Conservation (phyloP, 495 filamentous ascomycete species). For the Bacidia gigantensis region DNA sequence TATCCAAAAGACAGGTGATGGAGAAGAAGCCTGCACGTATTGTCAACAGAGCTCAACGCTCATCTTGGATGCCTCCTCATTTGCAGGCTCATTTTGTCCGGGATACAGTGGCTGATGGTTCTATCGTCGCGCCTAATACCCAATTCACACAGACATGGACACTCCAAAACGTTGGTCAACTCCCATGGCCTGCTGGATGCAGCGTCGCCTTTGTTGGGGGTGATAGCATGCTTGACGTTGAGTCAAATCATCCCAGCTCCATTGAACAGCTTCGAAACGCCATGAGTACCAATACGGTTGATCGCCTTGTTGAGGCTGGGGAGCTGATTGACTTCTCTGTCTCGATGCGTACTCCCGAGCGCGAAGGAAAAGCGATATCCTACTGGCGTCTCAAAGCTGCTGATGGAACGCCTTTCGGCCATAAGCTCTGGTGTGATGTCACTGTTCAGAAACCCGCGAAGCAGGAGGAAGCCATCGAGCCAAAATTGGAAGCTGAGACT, state of each 20-base stretch:
- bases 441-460: slow-evolving; percentile 36
- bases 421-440: slow-evolving; percentile 90
- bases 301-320: slow-evolving; percentile 52
- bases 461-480: slow-evolving; percentile 18
- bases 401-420: slow-evolving; percentile 73
- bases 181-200: slow-evolving; percentile 75
- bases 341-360: slow-evolving; percentile 60
- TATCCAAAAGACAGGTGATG: slow-evolving; percentile 10
- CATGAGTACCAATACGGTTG: slow-evolving; percentile 67
- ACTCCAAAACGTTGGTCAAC: slow-evolving; percentile 67
- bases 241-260: slow-evolving; percentile 60
- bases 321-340: slow-evolving; percentile 72
- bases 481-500: background rate
- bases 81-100: slow-evolving; percentile 65
- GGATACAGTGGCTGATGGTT: slow-evolving; percentile 68
- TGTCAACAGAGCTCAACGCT: slow-evolving; percentile 20
- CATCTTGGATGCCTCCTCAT: slow-evolving; percentile 7
- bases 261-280: slow-evolving; percentile 55
- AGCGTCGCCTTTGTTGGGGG: slow-evolving; percentile 84
- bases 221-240: slow-evolving; percentile 86
- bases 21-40: slow-evolving; percentile 29
- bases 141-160: slow-evolving; percentile 88
- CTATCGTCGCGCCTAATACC: slow-evolving; percentile 48
- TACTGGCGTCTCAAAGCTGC: slow-evolving; percentile 90
- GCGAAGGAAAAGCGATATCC: slow-evolving; percentile 65